These are phyloP conservation scores for Xenosphaeropsis pyriputrescens DNA, from an alignment of 2,329 filamentous ascomycete species.

Conservation along the genomic window DNA sequence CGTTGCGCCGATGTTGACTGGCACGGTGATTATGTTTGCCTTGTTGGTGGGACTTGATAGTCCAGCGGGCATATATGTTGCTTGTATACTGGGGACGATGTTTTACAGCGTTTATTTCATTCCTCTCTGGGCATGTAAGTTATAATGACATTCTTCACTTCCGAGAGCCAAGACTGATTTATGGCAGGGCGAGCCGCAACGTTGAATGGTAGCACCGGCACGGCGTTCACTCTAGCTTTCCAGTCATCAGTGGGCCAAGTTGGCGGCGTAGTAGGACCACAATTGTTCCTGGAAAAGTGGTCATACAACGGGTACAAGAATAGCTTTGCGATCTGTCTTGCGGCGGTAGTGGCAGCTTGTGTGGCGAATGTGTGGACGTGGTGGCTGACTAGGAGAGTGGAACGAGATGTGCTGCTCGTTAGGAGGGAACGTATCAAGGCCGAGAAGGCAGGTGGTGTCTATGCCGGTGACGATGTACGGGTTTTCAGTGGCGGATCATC, in stretches of 20 bases:
- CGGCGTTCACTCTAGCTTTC: slow-evolving; percentile 27
- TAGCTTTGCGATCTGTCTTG: slow-evolving; percentile 21
- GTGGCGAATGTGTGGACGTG: slow-evolving; percentile 24
- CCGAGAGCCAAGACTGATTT: neutral
- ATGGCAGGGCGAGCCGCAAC: slow-evolving; percentile 22
- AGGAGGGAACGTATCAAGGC: slow-evolving; percentile 15
- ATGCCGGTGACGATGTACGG: slow-evolving; percentile 16
- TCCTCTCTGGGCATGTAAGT: slow-evolving; percentile 26
- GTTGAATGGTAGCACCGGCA: slow-evolving; percentile 25
- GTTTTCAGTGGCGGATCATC: slow-evolving; percentile 6
- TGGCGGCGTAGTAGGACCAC: slow-evolving; percentile 28
- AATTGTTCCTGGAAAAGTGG: slow-evolving; percentile 26
- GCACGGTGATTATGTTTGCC: slow-evolving; percentile 27
- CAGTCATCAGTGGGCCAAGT: slow-evolving; percentile 27
- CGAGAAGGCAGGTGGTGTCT: slow-evolving; percentile 13
- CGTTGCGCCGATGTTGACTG: slow-evolving; percentile 24
- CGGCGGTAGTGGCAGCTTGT: slow-evolving; percentile 19
- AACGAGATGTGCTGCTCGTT: slow-evolving; percentile 21
- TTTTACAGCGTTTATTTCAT: slow-evolving; percentile 29
- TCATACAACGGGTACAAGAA: slow-evolving; percentile 24
- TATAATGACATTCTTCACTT: neutral
- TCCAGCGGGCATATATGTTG: slow-evolving; percentile 25
- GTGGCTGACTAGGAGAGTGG: slow-evolving; percentile 25
- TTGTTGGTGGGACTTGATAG: slow-evolving; percentile 23
- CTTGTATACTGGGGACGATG: slow-evolving; percentile 26